Base-by-base conservation (phyloP, 345 rosid species). In the Salix suchowensis region DNA sequence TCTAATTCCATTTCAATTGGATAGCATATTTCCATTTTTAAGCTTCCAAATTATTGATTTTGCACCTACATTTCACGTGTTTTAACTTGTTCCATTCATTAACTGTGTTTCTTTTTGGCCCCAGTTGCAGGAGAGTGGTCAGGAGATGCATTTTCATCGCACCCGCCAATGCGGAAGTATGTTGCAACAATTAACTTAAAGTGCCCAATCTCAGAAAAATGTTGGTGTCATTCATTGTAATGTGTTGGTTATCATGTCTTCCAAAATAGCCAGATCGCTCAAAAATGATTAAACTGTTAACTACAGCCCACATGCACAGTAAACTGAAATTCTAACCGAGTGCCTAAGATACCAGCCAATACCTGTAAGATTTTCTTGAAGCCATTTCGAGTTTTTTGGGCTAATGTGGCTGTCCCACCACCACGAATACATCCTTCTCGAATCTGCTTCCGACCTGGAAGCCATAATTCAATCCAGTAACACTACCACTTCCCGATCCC, bases 351-450 rank as follows among this genome's bases (percentile, higher is more conserved):
- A 58, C 69, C 37, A 48, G 54, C 13, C 46, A 67, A 23, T 87
- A 96, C 99, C 99, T 77, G 98, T 87, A 74, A 96, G 97, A 89
- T 93, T 96, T 78, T 91, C 97, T 83, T 89, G 88, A 68, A 96
- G 98, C 99, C 99, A 96, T 89, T 89, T 96, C 7, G 99, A 96
- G 83, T 92, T 93, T 82, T 92, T 96, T 15, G 98, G 99, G 86
- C 88, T 89, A 40, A 87, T 89, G 83, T 96, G 98, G 88, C 99
- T 93, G 83, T 92, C 92, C 99, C 99, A 96, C 99, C 99, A 96
- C 99, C 99, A 96, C 39, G 99, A 93, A 72, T 93, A 93, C 84
- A 72, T 89, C 70, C 90, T 86, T 79, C 84, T 91, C 19, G 88
- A 79, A 82, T 88, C 90, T 1, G 85, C 85, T 7, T 76, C 77